Percentiles rank a stretch among this genome's conserved stretches.
phyloP scores from a whole-genome alignment of 129 eudicot species.

The Kitagawia praeruptora region DNA sequence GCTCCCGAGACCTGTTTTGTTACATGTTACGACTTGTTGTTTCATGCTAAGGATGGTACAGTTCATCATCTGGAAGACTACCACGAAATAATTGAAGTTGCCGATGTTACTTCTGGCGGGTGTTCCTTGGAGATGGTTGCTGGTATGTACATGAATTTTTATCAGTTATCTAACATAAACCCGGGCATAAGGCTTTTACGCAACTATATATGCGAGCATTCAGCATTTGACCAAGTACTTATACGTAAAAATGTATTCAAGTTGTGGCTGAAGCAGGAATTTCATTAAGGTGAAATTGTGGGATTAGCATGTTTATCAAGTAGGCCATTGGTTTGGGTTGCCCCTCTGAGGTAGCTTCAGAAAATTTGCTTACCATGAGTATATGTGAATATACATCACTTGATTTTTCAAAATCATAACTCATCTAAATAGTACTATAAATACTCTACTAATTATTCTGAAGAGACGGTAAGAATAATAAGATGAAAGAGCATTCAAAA shows the following conservation, averaged over 20 bases:
- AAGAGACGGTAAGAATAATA: neutral
- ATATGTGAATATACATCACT: neutral
- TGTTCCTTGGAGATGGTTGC: conserved; percentile 92
- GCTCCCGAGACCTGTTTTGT: conserved; percentile 90
- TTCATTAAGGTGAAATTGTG: neutral
- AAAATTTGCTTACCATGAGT: no score
- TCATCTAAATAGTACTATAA: neutral
- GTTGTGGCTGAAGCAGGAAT: neutral
- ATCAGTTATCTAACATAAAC: neutral
- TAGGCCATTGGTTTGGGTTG: neutral
- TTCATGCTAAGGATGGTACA: conserved; percentile 82
- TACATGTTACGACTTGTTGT: conserved; percentile 80
- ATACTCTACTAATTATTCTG: neutral
- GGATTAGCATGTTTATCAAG: neutral
- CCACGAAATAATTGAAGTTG: conserved; percentile 91
- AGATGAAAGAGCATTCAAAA: neutral
- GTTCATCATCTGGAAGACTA: conserved; percentile 85
- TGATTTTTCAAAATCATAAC: neutral
- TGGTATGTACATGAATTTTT: conserved; percentile 36
- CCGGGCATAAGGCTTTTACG: neutral
- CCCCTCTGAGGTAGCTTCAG: no score
- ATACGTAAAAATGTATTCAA: neutral
- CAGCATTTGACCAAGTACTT: neutral
- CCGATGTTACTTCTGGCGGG: conserved; percentile 80
- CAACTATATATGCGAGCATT: neutral